A percentile compares a stretch with the other conserved stretches of the same genome.
These are phyloP conservation scores for Ormosia emarginata DNA, from an alignment of 306 rosid species.

Conservation along the genomic window DNA sequence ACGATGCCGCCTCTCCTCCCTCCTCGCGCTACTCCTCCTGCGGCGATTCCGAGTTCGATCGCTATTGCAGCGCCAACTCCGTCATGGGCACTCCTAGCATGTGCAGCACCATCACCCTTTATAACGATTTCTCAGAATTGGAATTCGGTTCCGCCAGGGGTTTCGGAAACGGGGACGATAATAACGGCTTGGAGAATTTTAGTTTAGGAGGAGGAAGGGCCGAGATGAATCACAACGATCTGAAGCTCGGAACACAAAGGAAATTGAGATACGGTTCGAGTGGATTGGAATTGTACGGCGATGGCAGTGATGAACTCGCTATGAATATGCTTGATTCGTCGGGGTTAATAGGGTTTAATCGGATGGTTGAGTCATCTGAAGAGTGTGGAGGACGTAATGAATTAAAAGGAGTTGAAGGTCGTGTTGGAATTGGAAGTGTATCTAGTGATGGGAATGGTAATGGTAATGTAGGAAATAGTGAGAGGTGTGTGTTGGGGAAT, in stretches of 20 bases:
- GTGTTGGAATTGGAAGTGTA: background rate
- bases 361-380: background rate
- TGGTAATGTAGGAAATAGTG: background rate
- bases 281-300: conserved; percentile 60
- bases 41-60: conserved; percentile 84
- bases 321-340: conserved; percentile 33
- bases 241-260: background rate
- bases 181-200: conserved; percentile 48
- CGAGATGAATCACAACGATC: conserved; percentile 32
- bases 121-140: conserved; percentile 54
- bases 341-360: conserved; percentile 23
- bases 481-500: background rate
- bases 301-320: conserved; percentile 41
- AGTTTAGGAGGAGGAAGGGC: conserved; percentile 39
- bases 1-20: conserved; percentile 13
- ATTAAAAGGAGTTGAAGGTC: background rate
- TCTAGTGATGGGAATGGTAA: background rate
- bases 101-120: conserved; percentile 66
- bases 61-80: conserved; percentile 89
- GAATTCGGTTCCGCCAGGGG: conserved; percentile 48
- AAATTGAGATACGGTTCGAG: conserved; percentile 21
- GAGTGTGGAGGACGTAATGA: background rate
- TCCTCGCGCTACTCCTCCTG: conserved; percentile 70
- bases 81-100: conserved; percentile 75
- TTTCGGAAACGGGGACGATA: conserved; percentile 39